Evolutionary conservation across 192 early-diverging fungal genomes (phyloP), one percentile per base, ranked within the genome.

Genomic region (Backusella mclennaniae): DNA sequence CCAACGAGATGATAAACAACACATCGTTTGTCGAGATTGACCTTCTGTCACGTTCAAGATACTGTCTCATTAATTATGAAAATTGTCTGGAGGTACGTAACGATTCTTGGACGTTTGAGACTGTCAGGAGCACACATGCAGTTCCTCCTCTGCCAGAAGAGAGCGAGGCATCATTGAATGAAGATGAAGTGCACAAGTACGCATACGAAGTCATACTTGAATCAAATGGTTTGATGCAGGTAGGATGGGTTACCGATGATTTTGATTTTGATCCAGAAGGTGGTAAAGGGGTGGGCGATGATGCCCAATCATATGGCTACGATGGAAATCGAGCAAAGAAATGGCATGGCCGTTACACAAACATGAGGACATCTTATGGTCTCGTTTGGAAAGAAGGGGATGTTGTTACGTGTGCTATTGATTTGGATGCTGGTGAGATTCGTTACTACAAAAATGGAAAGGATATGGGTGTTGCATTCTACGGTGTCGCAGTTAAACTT

Each of bases 211-310:
- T 92, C 9, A 71, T 77, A 5, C 69, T 93, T 15, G 59, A 77
- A 7, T 88, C 88, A 0, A 82, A 80, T 69, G 92, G 92, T 0
- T 84, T 93, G 33, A 85, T 93, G 42, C 92, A 93, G 80, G 71
- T 93, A 38, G 92, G 92, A 5, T 93, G 92, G 92, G 85, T 83
- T 9, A 84, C 73, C 3, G 38, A 73, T 14, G 67, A 80, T 23
- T 83, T 84, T 66, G 53, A 31, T 3, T 86, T 90, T 33, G 89
- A 93, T 72, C 87, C 90, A 6, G 89, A 93, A 70, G 89, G 85
- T 26, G 92, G 92, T 29, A 86, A 75, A 29, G 92, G 92, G 23
- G 87, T 93, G n/a, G 92, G 92, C n/a, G 90, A 92, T 76, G 85
- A 92, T 75, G 72, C 63, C 14, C 9, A 84, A 44, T 93, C 92